phyloP scores from a whole-genome alignment of 441 rosid genomes.

The Flueggea neowawraea region DNA sequence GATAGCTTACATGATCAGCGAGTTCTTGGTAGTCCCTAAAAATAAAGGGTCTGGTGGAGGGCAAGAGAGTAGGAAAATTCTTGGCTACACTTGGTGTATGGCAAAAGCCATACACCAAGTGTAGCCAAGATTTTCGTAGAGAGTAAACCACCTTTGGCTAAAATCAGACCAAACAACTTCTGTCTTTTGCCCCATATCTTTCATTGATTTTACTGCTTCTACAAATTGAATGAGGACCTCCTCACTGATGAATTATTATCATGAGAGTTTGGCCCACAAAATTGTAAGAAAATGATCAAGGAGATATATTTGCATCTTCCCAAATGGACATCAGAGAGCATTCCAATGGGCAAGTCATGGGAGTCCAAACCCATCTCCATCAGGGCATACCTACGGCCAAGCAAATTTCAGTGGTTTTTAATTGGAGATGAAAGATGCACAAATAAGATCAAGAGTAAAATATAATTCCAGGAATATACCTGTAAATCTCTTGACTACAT shows the following conservation, averaged over 20 bases:
- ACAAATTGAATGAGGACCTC: constrained; percentile 54
- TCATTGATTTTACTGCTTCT: constrained; percentile 42
- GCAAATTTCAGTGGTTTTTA: neutral
- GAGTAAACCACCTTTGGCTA: constrained; percentile 72
- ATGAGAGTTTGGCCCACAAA: neutral
- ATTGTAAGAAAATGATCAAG: neutral
- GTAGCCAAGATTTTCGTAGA: too few species aligned
- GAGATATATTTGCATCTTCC: constrained; percentile 42
- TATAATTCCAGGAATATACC: constrained; percentile 21
- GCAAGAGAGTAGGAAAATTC: constrained; percentile 60
- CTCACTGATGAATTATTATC: constrained; percentile 34
- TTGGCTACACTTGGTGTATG: too few species aligned
- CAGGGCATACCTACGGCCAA: constrained; percentile 48
- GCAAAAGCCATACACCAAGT: too few species aligned
- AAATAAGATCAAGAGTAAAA: too few species aligned
- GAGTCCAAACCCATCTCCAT: constrained; percentile 73
- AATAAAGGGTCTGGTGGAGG: constrained; percentile 61
- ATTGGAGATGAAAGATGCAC: too few species aligned
- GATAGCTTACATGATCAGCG: constrained; percentile 61
- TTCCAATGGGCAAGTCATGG: constrained; percentile 67
- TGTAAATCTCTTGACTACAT: constrained; percentile 74
- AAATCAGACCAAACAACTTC: constrained; percentile 73
- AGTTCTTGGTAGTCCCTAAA: constrained; percentile 64
- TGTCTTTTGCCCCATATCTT: constrained; percentile 50
- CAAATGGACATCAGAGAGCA: constrained; percentile 62